These are phyloP conservation scores for Pseudocercospora crystallina DNA, from an alignment of 2,329 filamentous ascomycete genomes.

Conservation along the genomic window DNA sequence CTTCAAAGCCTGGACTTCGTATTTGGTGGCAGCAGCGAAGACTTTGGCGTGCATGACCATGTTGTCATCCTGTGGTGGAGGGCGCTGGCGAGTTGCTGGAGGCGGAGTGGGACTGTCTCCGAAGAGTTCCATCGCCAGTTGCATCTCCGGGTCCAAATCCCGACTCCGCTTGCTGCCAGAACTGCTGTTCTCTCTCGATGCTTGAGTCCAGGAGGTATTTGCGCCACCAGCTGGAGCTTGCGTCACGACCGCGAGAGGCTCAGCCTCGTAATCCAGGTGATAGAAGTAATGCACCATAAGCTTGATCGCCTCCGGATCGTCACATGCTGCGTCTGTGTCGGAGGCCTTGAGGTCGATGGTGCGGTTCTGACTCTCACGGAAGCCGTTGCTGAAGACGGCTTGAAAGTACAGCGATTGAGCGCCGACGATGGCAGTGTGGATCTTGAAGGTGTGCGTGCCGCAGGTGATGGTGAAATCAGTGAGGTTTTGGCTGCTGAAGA, in stretches of 20 bases:
- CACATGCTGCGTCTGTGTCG: constrained; percentile 16
- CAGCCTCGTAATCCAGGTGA: constrained; percentile 24
- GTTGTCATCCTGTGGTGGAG: constrained; percentile 1
- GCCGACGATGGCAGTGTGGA: constrained; percentile 27
- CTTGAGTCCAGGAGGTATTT: no score
- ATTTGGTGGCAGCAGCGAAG: constrained; percentile 25
- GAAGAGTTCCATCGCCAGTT: no score
- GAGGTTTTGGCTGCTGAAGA: not conserved
- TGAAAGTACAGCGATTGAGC: constrained; percentile 24
- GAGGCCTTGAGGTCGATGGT: constrained; percentile 20
- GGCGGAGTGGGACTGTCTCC: not conserved
- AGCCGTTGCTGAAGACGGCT: not conserved
- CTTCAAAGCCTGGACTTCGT: constrained; percentile 20
- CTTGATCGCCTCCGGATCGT: constrained; percentile 28
- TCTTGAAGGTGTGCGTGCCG: constrained; percentile 13
- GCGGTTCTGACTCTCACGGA: constrained; percentile 18
- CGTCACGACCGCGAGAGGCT: not conserved
- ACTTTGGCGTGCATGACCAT: constrained; percentile 21
- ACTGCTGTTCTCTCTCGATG: not conserved
- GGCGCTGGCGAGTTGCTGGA: no score
- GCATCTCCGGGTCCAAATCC: not conserved
- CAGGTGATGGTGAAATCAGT: constrained; percentile 27
- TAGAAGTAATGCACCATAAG: constrained; percentile 33
- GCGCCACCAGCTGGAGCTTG: not conserved
- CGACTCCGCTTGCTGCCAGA: not conserved